Conservation (phyloP, 805 yeast genomes). For the Saccharomycopsis babjevae region DNA sequence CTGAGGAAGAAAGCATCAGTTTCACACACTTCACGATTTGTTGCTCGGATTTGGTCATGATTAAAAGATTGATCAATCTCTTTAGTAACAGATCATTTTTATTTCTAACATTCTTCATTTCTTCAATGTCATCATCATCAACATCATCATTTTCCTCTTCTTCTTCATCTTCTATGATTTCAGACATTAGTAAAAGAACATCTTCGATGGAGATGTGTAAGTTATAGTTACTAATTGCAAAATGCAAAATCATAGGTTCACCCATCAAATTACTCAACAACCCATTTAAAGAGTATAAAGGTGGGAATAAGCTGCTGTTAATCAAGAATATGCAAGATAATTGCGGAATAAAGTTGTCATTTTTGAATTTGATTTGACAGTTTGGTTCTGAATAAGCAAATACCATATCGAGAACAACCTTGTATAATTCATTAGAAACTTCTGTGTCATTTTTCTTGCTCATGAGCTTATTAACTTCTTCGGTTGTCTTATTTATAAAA, state of each 20-base stretch:
- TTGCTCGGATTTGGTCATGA: slow-evolving; percentile 8
- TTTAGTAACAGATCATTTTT: slow-evolving; percentile 6
- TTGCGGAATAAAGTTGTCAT: slow-evolving; percentile 10
- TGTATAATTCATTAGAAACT: slow-evolving; percentile 6
- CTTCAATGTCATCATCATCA: neutral
- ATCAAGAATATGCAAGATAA: slow-evolving; percentile 10
- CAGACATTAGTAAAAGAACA: slow-evolving; percentile 10
- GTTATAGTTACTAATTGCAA: slow-evolving; percentile 5
- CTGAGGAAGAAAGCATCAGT: slow-evolving; percentile 9
- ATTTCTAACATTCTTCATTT: neutral
- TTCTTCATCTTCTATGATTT: neutral
- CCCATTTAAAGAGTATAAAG: slow-evolving; percentile 5
- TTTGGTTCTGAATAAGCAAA: neutral
- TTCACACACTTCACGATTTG: slow-evolving; percentile 12
- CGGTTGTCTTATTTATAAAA: neutral
- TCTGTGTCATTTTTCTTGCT: slow-evolving; percentile 6
- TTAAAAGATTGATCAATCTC: slow-evolving; percentile 5
- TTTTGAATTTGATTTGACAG: neutral
- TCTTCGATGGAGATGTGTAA: slow-evolving; percentile 13
- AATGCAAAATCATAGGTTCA: slow-evolving; percentile 8
- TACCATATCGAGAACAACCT: slow-evolving; percentile 2
- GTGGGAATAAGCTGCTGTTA: slow-evolving; percentile 10
- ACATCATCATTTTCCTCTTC: neutral
- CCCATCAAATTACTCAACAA: slow-evolving; percentile 8
- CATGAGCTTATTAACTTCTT: neutral